These are phyloP conservation scores for Eucalyptus camaldulensis DNA, from an alignment of 345 rosid species.

Conservation along the genomic window DNA sequence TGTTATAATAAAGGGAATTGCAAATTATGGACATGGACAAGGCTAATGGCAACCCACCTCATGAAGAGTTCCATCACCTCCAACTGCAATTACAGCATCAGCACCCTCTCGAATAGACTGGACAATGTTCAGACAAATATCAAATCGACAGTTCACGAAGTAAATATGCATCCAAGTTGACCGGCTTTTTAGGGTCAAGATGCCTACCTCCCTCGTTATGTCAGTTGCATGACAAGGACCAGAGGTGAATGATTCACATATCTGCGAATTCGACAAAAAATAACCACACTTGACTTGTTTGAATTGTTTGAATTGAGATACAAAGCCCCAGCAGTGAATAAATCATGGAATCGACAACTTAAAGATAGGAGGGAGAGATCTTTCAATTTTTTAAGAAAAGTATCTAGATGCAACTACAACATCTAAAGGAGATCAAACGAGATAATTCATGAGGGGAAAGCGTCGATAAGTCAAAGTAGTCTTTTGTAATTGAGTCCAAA, in stretches of 20 bases:
- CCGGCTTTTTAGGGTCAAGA: background rate
- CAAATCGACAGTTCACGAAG: background rate
- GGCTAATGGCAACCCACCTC: constrained; percentile 34
- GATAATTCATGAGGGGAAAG: background rate
- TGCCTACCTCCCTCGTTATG: constrained; percentile 83
- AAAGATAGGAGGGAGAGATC: background rate
- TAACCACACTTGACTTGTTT: background rate
- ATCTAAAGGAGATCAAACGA: background rate
- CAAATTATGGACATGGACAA: background rate
- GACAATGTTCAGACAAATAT: background rate
- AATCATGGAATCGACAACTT: background rate
- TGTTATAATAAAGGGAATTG: background rate
- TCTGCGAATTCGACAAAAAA: constrained; percentile 14
- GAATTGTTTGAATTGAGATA: background rate
- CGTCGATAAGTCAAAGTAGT: background rate
- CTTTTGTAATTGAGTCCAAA: background rate
- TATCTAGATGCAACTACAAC: background rate
- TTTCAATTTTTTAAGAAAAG: background rate
- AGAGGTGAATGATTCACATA: constrained; percentile 71
- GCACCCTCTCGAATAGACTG: constrained; percentile 91
- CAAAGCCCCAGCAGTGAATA: background rate
- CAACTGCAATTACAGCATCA: constrained; percentile 96
- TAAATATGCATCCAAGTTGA: background rate
- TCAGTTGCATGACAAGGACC: constrained; percentile 94
- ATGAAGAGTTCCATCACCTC: constrained; percentile 98